Conservation (phyloP, 1,284 basidiomycete species). For the Vanrija pseudolonga region DNA sequence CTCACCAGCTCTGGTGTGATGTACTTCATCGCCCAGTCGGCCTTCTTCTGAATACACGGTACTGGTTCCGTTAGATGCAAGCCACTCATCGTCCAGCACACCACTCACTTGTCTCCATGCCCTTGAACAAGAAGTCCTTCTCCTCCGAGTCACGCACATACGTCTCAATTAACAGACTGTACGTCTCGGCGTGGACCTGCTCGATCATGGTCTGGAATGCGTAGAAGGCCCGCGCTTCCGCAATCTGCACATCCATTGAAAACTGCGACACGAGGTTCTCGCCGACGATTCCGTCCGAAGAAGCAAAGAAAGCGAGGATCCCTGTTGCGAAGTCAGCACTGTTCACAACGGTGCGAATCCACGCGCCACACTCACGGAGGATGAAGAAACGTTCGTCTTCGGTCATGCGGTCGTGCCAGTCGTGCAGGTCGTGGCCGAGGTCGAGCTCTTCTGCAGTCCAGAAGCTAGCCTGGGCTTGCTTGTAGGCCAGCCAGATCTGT, state of each 20-base stretch:
- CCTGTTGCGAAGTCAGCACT: constrained; percentile 15
- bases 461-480: constrained; percentile 58
- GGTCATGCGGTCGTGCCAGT: constrained; percentile 85
- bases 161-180: constrained; percentile 58
- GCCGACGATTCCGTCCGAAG: constrained; percentile 94
- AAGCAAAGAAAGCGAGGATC: constrained; percentile 91
- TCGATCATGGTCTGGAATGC: constrained; percentile 98
- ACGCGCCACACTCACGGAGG: constrained; percentile 57
- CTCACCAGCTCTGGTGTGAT: constrained; percentile 65
- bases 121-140: constrained; percentile 55
- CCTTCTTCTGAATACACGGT: constrained; percentile 75
- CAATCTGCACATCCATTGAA: constrained; percentile 87
- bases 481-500: constrained; percentile 93
- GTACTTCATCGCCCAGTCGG: constrained; percentile 88
- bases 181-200: constrained; percentile 59
- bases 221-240: constrained; percentile 94
- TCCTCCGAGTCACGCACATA: constrained; percentile 56
- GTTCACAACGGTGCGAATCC: not conserved
- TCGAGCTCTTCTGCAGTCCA: constrained; percentile 98
- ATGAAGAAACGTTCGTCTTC: constrained; percentile 90
- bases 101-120: constrained; percentile 53
- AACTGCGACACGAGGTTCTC: constrained; percentile 89
- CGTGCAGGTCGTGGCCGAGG: constrained; percentile 78
- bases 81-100: not conserved
- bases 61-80: constrained; percentile 17